phyloP scores from a whole-genome alignment of 768 basidiomycete genomes.

The Rhodotorula kratochvilovae region DNA sequence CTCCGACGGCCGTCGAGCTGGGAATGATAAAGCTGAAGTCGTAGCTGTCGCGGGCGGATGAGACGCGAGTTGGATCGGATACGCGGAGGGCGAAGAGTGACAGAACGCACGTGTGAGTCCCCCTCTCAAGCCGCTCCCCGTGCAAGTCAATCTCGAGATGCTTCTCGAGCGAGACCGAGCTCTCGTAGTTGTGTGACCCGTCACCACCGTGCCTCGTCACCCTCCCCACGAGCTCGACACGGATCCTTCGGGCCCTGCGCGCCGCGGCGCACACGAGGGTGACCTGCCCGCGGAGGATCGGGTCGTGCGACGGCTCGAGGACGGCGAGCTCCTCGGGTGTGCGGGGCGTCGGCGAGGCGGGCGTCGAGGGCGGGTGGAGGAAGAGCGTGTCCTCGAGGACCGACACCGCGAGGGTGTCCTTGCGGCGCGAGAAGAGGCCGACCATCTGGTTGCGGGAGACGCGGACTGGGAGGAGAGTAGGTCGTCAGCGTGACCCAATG shows the following conservation, averaged over 20 bases:
- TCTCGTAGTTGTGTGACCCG: conserved; percentile 12
- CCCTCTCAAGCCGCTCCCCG: conserved; percentile 19
- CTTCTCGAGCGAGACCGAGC: conserved; percentile 17
- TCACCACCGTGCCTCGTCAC: conserved; percentile 22
- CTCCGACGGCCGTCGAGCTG: conserved; percentile 18
- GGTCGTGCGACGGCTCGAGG: conserved; percentile 17
- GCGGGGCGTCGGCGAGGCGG: neutral
- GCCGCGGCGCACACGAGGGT: neutral
- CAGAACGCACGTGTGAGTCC: conserved; percentile 23
- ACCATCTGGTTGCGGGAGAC: neutral
- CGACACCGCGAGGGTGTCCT: conserved; percentile 13
- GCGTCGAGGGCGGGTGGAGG: conserved; percentile 3
- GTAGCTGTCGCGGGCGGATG: conserved; percentile 1
- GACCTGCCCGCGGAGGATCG: conserved; percentile 15
- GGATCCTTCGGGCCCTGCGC: neutral
- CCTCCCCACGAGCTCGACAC: conserved; percentile 18
- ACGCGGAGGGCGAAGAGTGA: neutral
- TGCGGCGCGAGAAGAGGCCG: neutral
- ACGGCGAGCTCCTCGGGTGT: neutral
- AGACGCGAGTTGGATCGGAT: too few species aligned
- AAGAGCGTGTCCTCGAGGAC: conserved; percentile 24
- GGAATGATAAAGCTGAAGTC: conserved; percentile 35
- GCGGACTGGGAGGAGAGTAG: too few species aligned
- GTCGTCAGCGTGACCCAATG: too few species aligned
- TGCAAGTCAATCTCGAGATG: conserved; percentile 26